Evolutionary conservation across 2,329 filamentous ascomycete genomes (phyloP).

Genomic region (Fusarium bulbicola): DNA sequence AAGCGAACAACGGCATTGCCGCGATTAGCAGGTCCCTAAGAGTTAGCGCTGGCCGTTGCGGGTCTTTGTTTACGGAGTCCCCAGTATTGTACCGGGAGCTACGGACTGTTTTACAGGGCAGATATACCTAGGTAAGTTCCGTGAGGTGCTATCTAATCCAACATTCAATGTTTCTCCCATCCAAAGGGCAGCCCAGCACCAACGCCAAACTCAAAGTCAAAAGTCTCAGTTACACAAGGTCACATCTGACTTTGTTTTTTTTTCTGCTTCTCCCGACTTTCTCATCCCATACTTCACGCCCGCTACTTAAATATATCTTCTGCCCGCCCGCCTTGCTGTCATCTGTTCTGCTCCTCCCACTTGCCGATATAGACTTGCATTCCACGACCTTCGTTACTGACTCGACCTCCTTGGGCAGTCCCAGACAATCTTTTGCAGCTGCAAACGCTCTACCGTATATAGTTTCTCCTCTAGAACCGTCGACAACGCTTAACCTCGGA

Average conservation of each 20-base stretch:
- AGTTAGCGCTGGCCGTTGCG: slow-evolving; percentile 38
- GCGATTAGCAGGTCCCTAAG: slow-evolving; percentile 38
- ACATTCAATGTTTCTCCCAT: slow-evolving; percentile 40
- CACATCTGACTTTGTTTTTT: slow-evolving; percentile 16
- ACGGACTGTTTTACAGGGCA: slow-evolving; percentile 37
- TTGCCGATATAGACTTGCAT: slow-evolving; percentile 25
- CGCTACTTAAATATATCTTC: neutral
- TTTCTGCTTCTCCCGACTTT: neutral
- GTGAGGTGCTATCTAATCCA: slow-evolving; percentile 23
- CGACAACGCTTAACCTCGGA: neutral
- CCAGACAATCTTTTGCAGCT: slow-evolving; percentile 6
- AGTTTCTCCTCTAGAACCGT: neutral
- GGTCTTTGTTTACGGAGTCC: slow-evolving; percentile 36
- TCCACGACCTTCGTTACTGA: slow-evolving; percentile 28
- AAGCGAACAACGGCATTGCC: slow-evolving; percentile 41
- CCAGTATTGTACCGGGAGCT: slow-evolving; percentile 39
- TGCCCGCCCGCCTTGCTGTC: neutral
- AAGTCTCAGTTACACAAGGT: slow-evolving; percentile 36
- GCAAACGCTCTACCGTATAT: neutral
- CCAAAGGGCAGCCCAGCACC: slow-evolving; percentile 21
- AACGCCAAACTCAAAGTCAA: neutral
- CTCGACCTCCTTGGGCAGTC: slow-evolving; percentile 16
- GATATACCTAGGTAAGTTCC: slow-evolving; percentile 27
- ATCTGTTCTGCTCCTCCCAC: slow-evolving; percentile 1
- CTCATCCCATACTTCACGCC: neutral